Conservation (phyloP, 192 early-diverging fungal genomes). For the Endogone sp. region DNA sequence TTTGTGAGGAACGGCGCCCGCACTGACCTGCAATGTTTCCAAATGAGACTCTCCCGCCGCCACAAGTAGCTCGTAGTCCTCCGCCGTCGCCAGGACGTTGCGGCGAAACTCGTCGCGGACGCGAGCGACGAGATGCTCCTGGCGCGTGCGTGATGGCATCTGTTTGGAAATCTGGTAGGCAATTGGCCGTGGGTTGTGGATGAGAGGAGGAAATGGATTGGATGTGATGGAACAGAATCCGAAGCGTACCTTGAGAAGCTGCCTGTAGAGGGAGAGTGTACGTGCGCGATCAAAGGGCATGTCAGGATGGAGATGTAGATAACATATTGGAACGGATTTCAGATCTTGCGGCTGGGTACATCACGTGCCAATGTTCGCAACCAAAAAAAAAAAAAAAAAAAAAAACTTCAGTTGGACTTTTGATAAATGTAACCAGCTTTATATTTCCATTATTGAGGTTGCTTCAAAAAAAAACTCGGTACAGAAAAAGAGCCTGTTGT, state of each 20-base stretch:
- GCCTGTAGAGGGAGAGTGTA: background rate
- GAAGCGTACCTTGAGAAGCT: background rate
- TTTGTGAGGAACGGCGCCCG: background rate
- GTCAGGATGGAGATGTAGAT: background rate
- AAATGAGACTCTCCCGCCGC: background rate
- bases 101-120: background rate
- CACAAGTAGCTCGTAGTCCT: background rate
- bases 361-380: too few relatives aligned
- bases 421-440: too few relatives aligned
- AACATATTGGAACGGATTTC: too few relatives aligned
- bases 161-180: background rate
- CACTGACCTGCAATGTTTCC: background rate
- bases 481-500: too few relatives aligned
- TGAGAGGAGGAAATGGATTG: too few relatives aligned
- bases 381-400: too few relatives aligned
- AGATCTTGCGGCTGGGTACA: too few relatives aligned
- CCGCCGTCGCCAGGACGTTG: background rate
- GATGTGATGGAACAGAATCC: too few relatives aligned
- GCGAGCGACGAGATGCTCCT: background rate
- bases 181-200: too few relatives aligned
- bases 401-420: too few relatives aligned
- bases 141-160: background rate
- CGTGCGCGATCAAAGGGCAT: background rate
- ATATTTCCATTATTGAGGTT: too few relatives aligned
- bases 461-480: too few relatives aligned